Base-by-base conservation (phyloP, 2,329 filamentous ascomycete genomes). In the Calonectria hawksworthii region DNA sequence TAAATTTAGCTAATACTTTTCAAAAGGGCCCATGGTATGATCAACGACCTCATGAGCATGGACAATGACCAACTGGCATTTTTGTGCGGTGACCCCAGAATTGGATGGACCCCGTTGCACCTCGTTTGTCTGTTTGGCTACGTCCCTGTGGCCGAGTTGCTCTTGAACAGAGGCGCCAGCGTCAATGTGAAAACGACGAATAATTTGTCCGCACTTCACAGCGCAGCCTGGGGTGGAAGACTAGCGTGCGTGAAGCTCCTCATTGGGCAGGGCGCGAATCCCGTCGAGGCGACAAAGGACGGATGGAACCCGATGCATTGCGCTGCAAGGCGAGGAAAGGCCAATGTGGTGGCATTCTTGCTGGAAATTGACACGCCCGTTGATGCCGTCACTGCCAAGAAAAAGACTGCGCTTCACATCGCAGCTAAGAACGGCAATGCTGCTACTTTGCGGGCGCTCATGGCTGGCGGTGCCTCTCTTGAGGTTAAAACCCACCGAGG, bases 241-340 rank as follows among this genome's bases (percentile, higher is more conserved):
- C 34, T 23, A 3, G 56, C 56, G 14, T 63, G 56, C 21, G 56
- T 63, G n/a, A 63, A 44, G 16, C 56, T 63, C 2, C 16, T 63
- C 14, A 23, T 63, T 16, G 34, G 14, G 1, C 34, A 63, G 2
- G 56, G 56, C 9, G 56, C 36, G 23, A 63, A 41, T 41, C 56
- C 56, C 18, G 21, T 21, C 8, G 56, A 63, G 1, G 56, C 8
- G 34, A 63, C 56, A 28, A 38, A 63, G 6, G 56, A 63, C 16
- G 56, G 56, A 6, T 63, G 56, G 56, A 63, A 41, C 13, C 14
- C 56, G n/a, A 63, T 63, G 56, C 56, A 63, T 11, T 63, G 56
- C 56, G 56, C 56, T n/a, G 56, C 56, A 13, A 28, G 56, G 23
- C 56, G 56, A 21, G 56, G 56, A 13, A 63, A 63, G 6, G 56